Conservation (phyloP, 208 protist genomes). For the Acanthamoeba healyi region DNA sequence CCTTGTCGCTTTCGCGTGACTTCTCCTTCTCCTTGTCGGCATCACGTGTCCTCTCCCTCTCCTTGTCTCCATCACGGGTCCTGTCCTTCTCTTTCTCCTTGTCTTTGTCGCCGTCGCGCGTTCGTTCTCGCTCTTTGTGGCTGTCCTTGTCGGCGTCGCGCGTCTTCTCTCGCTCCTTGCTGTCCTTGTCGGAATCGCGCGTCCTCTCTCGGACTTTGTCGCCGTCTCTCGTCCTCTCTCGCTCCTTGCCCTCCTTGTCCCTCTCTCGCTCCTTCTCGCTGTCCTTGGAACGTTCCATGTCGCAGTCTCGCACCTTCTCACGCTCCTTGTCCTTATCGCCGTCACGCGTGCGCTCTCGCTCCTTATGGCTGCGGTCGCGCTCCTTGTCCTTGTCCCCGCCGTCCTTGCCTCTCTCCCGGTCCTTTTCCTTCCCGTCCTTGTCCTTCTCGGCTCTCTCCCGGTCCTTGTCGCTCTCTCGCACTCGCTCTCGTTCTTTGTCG, state of each 20-base stretch:
- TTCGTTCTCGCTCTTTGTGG: background rate
- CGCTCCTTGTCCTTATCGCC: background rate
- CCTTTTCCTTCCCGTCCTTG: background rate
- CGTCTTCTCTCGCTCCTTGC: background rate
- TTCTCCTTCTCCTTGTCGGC: background rate
- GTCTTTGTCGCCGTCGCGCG: background rate
- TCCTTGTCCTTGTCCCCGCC: background rate
- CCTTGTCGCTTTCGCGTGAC: background rate
- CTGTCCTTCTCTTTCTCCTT: background rate
- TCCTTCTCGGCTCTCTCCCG: background rate
- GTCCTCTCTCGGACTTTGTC: background rate
- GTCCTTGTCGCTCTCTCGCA: background rate
- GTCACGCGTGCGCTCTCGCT: background rate
- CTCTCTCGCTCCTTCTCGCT: background rate
- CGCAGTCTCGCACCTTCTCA: background rate
- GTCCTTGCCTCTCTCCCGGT: background rate
- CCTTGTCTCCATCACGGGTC: too few species aligned
- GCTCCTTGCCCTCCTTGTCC: slow-evolving; percentile 6
- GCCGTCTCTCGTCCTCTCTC: background rate
- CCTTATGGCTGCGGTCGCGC: background rate
- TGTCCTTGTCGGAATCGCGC: background rate
- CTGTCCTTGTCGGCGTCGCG: background rate
- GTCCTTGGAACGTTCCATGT: slow-evolving; percentile 1
- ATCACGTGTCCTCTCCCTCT: background rate
- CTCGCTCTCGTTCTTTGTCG: background rate